Evolutionary conservation across 768 basidiomycete species (phyloP), one percentile per base, ranked within the genome.

Genomic region (Russula griseocarnosa): DNA sequence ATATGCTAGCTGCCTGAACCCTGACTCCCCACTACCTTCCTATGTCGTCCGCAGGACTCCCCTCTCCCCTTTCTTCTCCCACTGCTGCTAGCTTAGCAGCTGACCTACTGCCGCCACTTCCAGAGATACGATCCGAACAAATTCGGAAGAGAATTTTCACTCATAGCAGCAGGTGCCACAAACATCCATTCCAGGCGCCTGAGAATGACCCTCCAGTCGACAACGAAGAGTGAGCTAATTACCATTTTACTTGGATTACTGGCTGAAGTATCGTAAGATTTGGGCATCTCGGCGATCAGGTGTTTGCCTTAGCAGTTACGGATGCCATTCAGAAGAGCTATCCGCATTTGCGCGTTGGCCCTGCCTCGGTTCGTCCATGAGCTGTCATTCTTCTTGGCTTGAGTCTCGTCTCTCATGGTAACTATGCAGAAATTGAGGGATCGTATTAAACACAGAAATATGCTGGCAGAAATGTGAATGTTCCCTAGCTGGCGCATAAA

Each of bases 271-370:
- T 9, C 38, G 18, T 30, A 34, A 64, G 63, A 50, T 55, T 60
- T 18, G 30, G 46, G 22, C 53, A 60, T 18, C 55, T 64, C 28
- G 63, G 63, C 18, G 63, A 59, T 55, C 58, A 47, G 40, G 63
- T 58, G 3, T 36, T 64, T n/a, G 52, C 34, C 26, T 30, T 64
- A 22, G 63, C 46, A 2, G 32, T 60, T 13, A 64, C 63, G 18
- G 63, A 64, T 47, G 44, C 54, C 2, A 64, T 64, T 26, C 63
- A 59, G 22, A 1, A 8, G 3, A 58, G n/a, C n/a, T 49, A 49
- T n/a, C 63, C 63, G 10, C 4, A 10, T 14, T 26, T 64, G 18
- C 44, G n/a, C 0, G 63, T 64, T 22, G 63, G 63, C 0, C 63
- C 63, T 3, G 44, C 52, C 13, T 60, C 63, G 20, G 63, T 64